Percentiles rank a stretch among this genome's conserved stretches.
Evolutionary conservation across 352 stramenopile genomes (phyloP).

Genomic region (Globisporangium sylvaticum): DNA sequence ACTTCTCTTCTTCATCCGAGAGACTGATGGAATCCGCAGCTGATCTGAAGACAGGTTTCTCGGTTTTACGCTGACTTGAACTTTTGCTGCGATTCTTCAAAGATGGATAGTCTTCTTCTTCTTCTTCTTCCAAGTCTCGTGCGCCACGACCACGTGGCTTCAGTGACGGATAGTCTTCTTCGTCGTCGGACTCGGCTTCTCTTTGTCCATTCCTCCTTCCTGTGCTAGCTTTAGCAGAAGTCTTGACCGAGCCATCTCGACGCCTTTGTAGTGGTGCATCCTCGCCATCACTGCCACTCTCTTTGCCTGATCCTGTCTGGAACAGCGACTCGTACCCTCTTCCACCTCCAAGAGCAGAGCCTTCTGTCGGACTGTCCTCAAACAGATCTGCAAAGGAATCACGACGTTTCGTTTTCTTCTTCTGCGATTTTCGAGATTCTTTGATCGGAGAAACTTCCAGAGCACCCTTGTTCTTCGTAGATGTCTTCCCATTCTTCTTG

Average conservation of each 20-base stretch:
- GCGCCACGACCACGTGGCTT: not conserved
- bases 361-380: slow-evolving; percentile 40
- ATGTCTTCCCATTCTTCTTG: slow-evolving; percentile 18
- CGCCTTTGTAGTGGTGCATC: slow-evolving; percentile 9
- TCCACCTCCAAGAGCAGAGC: slow-evolving; percentile 19
- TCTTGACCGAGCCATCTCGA: not conserved
- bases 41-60: not conserved
- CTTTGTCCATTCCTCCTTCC: not conserved
- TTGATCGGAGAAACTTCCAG: slow-evolving; percentile 2
- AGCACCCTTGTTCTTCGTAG: slow-evolving; percentile 13
- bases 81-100: slow-evolving; percentile 17
- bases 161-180: slow-evolving; percentile 6
- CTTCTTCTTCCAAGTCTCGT: slow-evolving; percentile 12
- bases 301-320: slow-evolving; percentile 18
- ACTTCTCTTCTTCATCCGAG: slow-evolving; percentile 13
- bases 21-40: not conserved
- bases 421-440: slow-evolving; percentile 4
- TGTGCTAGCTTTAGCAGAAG: not conserved
- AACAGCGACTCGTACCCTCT: slow-evolving; percentile 63
- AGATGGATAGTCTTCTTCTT: slow-evolving; percentile 21
- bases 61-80: not conserved
- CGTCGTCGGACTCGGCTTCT: not conserved
- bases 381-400: slow-evolving; percentile 80
- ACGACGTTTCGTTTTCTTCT: slow-evolving; percentile 25
- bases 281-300: slow-evolving; percentile 15